Conservation (phyloP, 805 yeast genomes). For the Jamesozyma lodderae region DNA sequence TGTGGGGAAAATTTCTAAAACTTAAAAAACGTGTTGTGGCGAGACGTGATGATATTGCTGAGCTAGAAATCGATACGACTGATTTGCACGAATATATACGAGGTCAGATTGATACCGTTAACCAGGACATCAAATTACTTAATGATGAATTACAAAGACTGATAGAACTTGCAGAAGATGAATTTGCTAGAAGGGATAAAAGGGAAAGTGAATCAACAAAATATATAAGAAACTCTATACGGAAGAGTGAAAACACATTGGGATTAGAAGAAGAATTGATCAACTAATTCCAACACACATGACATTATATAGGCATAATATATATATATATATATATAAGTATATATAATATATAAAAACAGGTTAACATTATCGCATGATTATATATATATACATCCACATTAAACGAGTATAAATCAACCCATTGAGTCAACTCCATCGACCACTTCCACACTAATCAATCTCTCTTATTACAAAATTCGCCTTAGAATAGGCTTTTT, state of each 20-base stretch:
- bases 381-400: too few relatives aligned
- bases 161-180: neutral
- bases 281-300: too few relatives aligned
- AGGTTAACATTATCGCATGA: too few relatives aligned
- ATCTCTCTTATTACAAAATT: too few relatives aligned
- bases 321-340: too few relatives aligned
- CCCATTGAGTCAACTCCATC: too few relatives aligned
- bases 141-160: neutral
- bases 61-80: conserved; percentile 6
- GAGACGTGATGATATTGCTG: conserved; percentile 45
- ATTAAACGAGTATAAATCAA: too few relatives aligned
- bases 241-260: neutral
- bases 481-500: too few relatives aligned
- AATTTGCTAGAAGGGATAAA: neutral
- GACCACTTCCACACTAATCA: too few relatives aligned
- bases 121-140: neutral
- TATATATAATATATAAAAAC: too few relatives aligned
- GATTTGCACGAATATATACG: neutral
- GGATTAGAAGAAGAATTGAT: too few relatives aligned
- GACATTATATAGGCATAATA: too few relatives aligned
- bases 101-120: neutral
- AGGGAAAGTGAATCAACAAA: neutral
- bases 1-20: conserved; percentile 50
- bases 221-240: neutral
- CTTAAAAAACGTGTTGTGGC: conserved; percentile 45